Base-by-base conservation (phyloP, 345 rosid genomes). In the Anacardium occidentale region DNA sequence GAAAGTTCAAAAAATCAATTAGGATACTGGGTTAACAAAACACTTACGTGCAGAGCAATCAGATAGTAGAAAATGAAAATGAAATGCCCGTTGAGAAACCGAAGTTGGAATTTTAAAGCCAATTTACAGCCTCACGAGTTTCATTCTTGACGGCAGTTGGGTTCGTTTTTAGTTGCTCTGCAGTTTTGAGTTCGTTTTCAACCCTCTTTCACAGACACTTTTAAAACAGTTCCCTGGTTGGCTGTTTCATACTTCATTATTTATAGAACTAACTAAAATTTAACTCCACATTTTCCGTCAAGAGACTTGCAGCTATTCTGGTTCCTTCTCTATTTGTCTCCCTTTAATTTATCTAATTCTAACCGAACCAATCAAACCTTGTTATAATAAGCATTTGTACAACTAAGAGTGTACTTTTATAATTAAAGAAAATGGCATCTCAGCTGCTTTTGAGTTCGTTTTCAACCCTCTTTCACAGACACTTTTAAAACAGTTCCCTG, bases 51-150 rank as follows among this genome's bases (percentile, higher is more conserved):
- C 79, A 66, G 74, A 34, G 78, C 75, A 72, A 74, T 62, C 7
- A 22, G 63, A 25, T 10, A 12, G 10, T n/a, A 14, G 14, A 67
- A 63, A 73, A 69, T 83, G 80, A 85, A 80, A 81, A 84, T 29
- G 32, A 29, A 29, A 29, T 1, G 32, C 32, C 81, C 89, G 76
- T 75, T 61, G 52, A 66, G 44, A 78, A 65, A 70, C 69, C 64
- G 44, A 69, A 40, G 7, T 50, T 37, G 77, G 64, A 26, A 44
- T 80, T 85, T 79, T 79, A 82, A 71, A 71, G 77, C 21, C 24
- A 42, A 57, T 40, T 7, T 18, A 29, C 29, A 63, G n/a, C 48
- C 6, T 29, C 17, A 55, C 26, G 37, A 65, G 22, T 32, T 66
- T n/a, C n/a, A n/a, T n/a, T n/a, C n/a, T n/a, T n/a, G n/a, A n/a